A percentile compares a stretch with the other conserved stretches of the same genome.
Evolutionary conservation across 495 filamentous ascomycete species (phyloP).

Genomic region (Xeromyces bisporus): DNA sequence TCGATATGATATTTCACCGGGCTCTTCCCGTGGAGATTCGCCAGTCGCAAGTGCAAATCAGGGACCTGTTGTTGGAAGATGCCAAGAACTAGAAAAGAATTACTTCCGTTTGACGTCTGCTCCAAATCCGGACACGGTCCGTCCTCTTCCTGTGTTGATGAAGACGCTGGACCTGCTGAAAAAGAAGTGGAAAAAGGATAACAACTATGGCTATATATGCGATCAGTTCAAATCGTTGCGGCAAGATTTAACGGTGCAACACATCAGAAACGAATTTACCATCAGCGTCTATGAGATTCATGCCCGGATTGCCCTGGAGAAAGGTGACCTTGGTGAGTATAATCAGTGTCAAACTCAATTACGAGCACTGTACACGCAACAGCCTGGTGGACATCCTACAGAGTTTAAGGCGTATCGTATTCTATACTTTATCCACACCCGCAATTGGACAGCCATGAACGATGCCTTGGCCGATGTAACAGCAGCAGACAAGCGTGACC

Average conservation of each 20-base stretch:
- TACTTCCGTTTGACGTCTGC: constrained; percentile 87
- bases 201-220: constrained; percentile 93
- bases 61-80: constrained; percentile 76
- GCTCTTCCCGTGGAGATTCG: constrained; percentile 39
- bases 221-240: constrained; percentile 98
- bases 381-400: constrained; percentile 73
- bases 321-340: constrained; percentile 99
- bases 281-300: constrained; percentile 95
- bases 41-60: constrained; percentile 37
- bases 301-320: constrained; percentile 93
- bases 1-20: constrained; percentile 17
- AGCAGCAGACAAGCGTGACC: constrained; percentile 74
- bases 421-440: constrained; percentile 97
- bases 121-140: constrained; percentile 71
- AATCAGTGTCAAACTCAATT: constrained; percentile 99
- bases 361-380: constrained; percentile 69
- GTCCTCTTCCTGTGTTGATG: constrained; percentile 63
- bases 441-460: constrained; percentile 96
- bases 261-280: constrained; percentile 88
- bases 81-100: constrained; percentile 72
- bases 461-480: constrained; percentile 96
- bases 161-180: constrained; percentile 78
- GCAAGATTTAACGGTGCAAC: constrained; percentile 95
- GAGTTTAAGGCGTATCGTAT: constrained; percentile 99
- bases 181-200: constrained; percentile 84